phyloP scores from a whole-genome alignment of 805 yeast genomes.

The Wickerhamiella azyma region DNA sequence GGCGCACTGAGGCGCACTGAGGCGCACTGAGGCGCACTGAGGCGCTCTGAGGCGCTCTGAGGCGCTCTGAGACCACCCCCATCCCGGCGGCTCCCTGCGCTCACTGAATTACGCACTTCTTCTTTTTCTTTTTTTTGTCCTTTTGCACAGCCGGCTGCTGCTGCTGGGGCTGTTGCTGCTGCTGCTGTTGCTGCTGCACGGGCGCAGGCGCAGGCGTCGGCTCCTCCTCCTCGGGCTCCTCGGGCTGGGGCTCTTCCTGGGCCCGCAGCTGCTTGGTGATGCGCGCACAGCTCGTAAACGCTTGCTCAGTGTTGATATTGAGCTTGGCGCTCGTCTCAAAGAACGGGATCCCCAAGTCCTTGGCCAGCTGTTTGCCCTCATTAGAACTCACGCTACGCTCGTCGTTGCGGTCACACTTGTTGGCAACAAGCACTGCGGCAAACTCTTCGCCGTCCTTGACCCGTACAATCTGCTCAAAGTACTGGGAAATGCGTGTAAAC shows the following conservation, averaged over 20 bases:
- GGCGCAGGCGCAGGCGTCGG: neutral
- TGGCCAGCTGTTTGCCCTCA: conserved; percentile 72
- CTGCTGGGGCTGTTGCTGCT: neutral
- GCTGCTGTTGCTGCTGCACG: neutral
- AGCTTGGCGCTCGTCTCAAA: conserved; percentile 92
- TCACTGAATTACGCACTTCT: conserved; percentile 13
- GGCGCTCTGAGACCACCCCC: too few species aligned
- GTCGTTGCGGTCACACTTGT: conserved; percentile 66
- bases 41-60: too few species aligned
- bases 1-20: too few species aligned
- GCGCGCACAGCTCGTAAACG: conserved; percentile 52
- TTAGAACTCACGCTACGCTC: conserved; percentile 67
- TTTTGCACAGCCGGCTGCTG: neutral
- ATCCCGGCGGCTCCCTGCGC: too few species aligned
- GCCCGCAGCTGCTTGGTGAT: conserved; percentile 68
- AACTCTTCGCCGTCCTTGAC: conserved; percentile 42
- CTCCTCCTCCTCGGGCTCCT: neutral
- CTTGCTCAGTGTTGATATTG: conserved; percentile 75
- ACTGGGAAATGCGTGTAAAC: conserved; percentile 70
- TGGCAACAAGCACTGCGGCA: conserved; percentile 86
- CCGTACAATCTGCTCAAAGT: conserved; percentile 64
- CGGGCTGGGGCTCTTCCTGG: conserved; percentile 49
- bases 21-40: too few species aligned
- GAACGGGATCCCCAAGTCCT: conserved; percentile 48
- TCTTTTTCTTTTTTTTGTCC: conserved; percentile 7